A percentile compares a stretch with the other conserved stretches of the same genome.
Evolutionary conservation across 768 basidiomycete genomes (phyloP).

Genomic region (Lactarius tabidus): DNA sequence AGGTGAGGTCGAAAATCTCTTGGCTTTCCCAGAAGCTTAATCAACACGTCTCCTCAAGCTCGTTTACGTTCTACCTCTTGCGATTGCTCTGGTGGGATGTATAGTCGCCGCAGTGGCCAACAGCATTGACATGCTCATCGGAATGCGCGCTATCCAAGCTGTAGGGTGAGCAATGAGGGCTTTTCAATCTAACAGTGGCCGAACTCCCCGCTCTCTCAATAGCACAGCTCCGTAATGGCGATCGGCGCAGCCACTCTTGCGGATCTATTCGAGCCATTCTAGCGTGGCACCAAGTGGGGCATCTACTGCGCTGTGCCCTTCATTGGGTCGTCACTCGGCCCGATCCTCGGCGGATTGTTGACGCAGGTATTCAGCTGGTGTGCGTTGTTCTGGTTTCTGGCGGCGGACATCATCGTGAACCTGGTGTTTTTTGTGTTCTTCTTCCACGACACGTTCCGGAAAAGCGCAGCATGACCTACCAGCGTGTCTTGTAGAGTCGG

Average conservation of each 20-base stretch:
- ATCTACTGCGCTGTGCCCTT: constrained; percentile 77
- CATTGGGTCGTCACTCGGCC: constrained; percentile 65
- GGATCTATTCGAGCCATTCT: constrained; percentile 70
- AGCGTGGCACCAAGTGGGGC: constrained; percentile 76
- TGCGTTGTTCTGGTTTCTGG: constrained; percentile 78
- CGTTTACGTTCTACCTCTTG: constrained; percentile 51
- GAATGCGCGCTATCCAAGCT: constrained; percentile 66
- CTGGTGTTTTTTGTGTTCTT: constrained; percentile 56
- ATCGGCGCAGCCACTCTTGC: constrained; percentile 77
- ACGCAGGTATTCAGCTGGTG: constrained; percentile 73
- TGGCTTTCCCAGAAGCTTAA: not conserved
- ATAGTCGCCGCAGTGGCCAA: constrained; percentile 53
- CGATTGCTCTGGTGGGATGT: constrained; percentile 52
- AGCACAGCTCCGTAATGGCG: constrained; percentile 58
- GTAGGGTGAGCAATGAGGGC: constrained; percentile 51
- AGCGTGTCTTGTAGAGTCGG: constrained; percentile 50
- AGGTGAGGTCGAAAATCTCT: constrained; percentile 36
- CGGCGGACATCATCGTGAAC: constrained; percentile 53
- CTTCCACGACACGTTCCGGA: constrained; percentile 80
- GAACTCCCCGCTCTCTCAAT: constrained; percentile 31
- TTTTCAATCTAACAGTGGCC: too few species aligned
- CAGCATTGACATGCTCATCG: constrained; percentile 56
- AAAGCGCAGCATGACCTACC: constrained; percentile 78
- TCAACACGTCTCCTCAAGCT: constrained; percentile 29
- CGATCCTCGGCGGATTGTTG: constrained; percentile 65